Evolutionary conservation across 2,329 filamentous ascomycete species (phyloP), one percentile per base, ranked within the genome.

Genomic region (Leptographium procerum): DNA sequence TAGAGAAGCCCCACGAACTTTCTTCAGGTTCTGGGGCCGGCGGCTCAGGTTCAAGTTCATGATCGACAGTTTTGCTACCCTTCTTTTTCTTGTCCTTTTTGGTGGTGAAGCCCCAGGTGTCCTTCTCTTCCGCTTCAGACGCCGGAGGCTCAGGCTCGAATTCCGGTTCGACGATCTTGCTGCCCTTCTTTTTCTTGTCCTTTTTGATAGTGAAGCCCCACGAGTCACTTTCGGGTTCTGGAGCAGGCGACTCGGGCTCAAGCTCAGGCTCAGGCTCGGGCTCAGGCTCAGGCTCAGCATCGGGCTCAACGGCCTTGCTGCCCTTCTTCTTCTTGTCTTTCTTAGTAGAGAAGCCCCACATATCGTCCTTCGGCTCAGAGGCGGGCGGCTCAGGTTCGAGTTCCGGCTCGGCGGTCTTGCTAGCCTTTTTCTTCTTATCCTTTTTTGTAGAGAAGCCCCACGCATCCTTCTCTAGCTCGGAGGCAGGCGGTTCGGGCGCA

Each of bases 191-290:
- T 61, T 66, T 67, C 19, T 63, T 60, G 16, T 61, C 61, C 22
- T 62, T 63, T 9, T 60, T 60, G 16, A 73, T 70, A 55, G 72
- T 69, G 11, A 48, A 74, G 71, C 50, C 50, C 54, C 54, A 57
- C 11, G 57, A 31, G 19, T 36, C 34, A 13, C 59, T 61, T 10
- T 53, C 51, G 6, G 26, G 22, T 8, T 52, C 50, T 14, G 28
- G 14, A 29, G 14, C 29, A 1, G 29, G 29, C 24, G 22, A 8
- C 4, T 50, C 47, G 10, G 10, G 47, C 5, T 10, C 4, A 29
- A 11, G 3, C 10, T 36, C 34, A 10, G 16, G 16, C 34, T 43
- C 40, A 19, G 40, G 40, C 11, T n/a, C n/a, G 13, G 34, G 34
- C 34, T 36, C 11, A 26, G 45, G 24, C 14, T 10, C 26, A 26